These are phyloP conservation scores for Diplodia corticola DNA, from an alignment of 2,329 filamentous ascomycete genomes.

Conservation along the genomic window DNA sequence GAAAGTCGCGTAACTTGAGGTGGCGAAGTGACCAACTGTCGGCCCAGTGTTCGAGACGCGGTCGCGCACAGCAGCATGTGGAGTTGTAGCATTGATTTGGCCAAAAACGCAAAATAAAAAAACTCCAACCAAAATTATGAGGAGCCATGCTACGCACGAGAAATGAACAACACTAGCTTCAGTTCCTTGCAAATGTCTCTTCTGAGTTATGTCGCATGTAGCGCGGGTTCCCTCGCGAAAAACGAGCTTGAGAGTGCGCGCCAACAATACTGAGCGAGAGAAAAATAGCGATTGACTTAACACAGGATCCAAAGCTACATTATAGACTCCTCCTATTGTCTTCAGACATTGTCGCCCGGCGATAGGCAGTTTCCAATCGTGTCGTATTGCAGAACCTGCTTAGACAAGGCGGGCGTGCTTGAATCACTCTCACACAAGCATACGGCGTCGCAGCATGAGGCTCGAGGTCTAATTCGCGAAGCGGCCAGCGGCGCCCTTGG, in stretches of 20 bases:
- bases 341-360: not conserved
- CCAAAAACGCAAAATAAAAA: not conserved
- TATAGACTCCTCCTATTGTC: not conserved
- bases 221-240: not conserved
- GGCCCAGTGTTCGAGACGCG: not conserved
- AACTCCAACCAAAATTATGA: not conserved
- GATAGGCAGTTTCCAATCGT: not conserved
- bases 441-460: not conserved
- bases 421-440: conserved; percentile 5
- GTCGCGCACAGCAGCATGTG: not conserved
- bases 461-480: not conserved
- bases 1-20: not conserved
- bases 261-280: not conserved
- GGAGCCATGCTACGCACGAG: not conserved
- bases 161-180: no score
- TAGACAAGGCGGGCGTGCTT: not conserved
- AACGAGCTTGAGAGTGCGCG: not conserved
- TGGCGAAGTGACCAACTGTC: not conserved
- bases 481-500: not conserved
- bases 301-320: not conserved
- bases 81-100: not conserved
- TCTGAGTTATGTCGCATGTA: no score
- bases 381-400: not conserved
- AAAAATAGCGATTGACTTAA: not conserved
- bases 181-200: no score